phyloP scores from a whole-genome alignment of 2,329 filamentous ascomycete genomes.

The Aureobasidium sp. region DNA sequence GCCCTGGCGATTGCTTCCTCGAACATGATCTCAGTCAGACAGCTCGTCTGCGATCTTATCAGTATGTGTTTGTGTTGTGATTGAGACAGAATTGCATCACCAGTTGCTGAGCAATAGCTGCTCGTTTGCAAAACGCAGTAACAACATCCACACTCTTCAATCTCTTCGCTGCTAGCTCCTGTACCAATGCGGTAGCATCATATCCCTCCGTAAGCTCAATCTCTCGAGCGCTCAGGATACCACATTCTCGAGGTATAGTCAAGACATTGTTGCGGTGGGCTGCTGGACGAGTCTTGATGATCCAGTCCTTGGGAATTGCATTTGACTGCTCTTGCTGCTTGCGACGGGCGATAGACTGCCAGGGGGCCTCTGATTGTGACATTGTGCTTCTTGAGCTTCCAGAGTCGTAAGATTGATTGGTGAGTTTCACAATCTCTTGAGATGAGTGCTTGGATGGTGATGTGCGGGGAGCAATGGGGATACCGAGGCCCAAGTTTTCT shows the following conservation, averaged over 20 bases:
- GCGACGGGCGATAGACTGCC: conserved; percentile 33
- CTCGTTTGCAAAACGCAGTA: conserved; percentile 39
- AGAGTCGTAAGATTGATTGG: neutral
- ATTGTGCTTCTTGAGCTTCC: conserved; percentile 16
- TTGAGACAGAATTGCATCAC: neutral
- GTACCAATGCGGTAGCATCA: neutral
- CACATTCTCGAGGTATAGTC: conserved; percentile 44
- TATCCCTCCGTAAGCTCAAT: neutral
- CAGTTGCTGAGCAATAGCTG: conserved; percentile 40
- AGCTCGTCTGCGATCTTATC: conserved; percentile 30
- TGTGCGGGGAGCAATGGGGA: neutral
- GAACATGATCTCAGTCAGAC: conserved; percentile 36
- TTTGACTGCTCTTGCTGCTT: conserved; percentile 36
- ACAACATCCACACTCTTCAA: conserved; percentile 32
- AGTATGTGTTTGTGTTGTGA: neutral
- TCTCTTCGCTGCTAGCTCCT: conserved; percentile 17
- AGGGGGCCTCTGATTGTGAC: conserved; percentile 23
- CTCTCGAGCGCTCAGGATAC: conserved; percentile 19
- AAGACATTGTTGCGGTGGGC: conserved; percentile 32
- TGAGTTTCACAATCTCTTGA: neutral
- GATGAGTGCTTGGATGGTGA: neutral
- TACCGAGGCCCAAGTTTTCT: neutral
- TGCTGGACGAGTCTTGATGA: conserved; percentile 26
- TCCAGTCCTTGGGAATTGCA: conserved; percentile 39
- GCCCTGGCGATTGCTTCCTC: conserved; percentile 32